Evolutionary conservation across 257 asterid genomes (phyloP).

Genomic region (Gynochthodes officinalis): DNA sequence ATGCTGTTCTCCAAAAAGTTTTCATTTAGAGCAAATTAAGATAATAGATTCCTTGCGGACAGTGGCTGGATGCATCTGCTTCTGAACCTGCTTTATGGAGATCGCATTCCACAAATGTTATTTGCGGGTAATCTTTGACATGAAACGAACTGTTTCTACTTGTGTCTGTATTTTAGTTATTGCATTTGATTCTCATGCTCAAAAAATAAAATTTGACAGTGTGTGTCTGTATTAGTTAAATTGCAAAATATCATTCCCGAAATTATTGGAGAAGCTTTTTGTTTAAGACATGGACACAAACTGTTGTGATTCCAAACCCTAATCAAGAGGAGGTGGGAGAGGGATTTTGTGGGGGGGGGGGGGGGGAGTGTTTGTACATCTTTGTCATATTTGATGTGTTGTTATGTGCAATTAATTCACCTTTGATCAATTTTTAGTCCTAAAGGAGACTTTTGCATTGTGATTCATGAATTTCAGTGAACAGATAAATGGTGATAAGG

Average conservation of each 20-base stretch:
- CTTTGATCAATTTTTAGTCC: background rate
- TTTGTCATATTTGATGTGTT: conserved; percentile 3
- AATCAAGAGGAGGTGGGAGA: too few species aligned
- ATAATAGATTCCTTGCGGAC: conserved; percentile 18
- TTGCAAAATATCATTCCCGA: background rate
- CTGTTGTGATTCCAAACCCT: background rate
- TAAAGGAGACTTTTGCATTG: background rate
- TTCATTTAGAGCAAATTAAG: conserved; percentile 13
- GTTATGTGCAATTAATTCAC: background rate
- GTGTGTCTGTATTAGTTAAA: background rate
- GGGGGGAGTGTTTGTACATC: background rate
- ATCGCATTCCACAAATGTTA: conserved; percentile 28
- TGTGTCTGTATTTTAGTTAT: background rate
- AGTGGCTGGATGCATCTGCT: conserved; percentile 40
- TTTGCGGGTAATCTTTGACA: conserved; percentile 31
- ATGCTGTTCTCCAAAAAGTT: background rate
- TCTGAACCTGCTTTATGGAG: conserved; percentile 26
- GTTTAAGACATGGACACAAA: background rate
- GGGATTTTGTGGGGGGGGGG: background rate
- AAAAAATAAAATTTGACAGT: background rate
- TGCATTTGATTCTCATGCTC: background rate
- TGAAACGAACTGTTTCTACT: background rate
- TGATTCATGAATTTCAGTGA: conserved; percentile 43
- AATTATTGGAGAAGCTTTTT: background rate
- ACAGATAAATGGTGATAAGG: conserved; percentile 38